A percentile compares a stretch with the other conserved stretches of the same genome.
Evolutionary conservation across 805 yeast genomes (phyloP).

Genomic region (Trichomonascus vanleenenianus): DNA sequence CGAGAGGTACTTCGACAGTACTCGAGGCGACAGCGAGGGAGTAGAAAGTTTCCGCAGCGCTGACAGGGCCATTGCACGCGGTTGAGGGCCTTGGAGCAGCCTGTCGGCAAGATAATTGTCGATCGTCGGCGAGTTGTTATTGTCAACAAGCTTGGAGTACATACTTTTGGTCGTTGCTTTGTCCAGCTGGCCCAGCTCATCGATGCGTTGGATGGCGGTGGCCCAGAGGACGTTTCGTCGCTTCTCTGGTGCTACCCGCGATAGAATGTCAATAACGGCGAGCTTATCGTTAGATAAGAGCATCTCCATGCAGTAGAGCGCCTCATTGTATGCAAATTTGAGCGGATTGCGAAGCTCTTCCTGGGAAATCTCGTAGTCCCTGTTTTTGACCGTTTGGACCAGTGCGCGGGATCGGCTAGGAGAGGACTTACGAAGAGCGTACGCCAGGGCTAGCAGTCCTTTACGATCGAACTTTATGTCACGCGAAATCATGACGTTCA

Average conservation of each 20-base stretch:
- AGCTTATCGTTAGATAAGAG: slow-evolving; percentile 6
- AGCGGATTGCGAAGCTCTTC: slow-evolving; percentile 9
- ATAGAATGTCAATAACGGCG: no score
- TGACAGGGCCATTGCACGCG: no score
- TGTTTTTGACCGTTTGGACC: slow-evolving; percentile 12
- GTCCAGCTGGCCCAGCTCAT: slow-evolving; percentile 15
- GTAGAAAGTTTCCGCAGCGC: neutral
- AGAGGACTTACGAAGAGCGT: slow-evolving; percentile 8
- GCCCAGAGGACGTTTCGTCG: slow-evolving; percentile 22
- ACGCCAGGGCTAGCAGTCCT: slow-evolving; percentile 26
- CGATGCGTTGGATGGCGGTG: slow-evolving; percentile 15
- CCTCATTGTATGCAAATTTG: slow-evolving; percentile 16
- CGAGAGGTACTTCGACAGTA: neutral
- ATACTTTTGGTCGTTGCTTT: no score
- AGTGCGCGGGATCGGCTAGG: slow-evolving; percentile 10
- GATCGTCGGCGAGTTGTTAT: no score
- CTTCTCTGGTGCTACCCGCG: no score
- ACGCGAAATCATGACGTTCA: slow-evolving; percentile 12
- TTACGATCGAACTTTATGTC: slow-evolving; percentile 20
- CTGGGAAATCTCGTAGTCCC: slow-evolving; percentile 14
- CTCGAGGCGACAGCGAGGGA: no score
- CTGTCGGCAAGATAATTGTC: slow-evolving; percentile 4
- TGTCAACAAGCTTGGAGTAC: no score
- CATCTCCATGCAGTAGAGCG: slow-evolving; percentile 13
- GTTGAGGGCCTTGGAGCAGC: slow-evolving; percentile 5